These are phyloP conservation scores for Hyphopichia fennica DNA, from an alignment of 1,139 yeast genomes.

Conservation along the genomic window DNA sequence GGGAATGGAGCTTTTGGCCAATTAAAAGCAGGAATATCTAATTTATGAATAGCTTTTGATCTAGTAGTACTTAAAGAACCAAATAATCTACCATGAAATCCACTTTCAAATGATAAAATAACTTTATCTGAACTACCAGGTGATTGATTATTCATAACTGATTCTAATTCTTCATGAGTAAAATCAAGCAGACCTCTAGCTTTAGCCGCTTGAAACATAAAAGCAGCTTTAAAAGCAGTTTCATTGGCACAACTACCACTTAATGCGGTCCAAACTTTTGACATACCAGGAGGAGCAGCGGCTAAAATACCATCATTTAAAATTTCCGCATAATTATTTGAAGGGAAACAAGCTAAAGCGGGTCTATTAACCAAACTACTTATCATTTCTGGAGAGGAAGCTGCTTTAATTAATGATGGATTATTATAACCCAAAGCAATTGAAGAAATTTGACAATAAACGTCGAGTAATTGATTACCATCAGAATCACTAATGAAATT, in stretches of 20 bases:
- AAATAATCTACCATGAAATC: constrained; percentile 75
- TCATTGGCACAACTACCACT: constrained; percentile 79
- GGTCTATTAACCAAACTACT: constrained; percentile 71
- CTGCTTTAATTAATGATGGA: constrained; percentile 63
- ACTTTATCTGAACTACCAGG: constrained; percentile 74
- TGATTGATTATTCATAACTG: constrained; percentile 63
- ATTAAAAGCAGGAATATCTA: constrained; percentile 73
- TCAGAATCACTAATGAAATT: constrained; percentile 73
- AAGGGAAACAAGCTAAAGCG: constrained; percentile 74
- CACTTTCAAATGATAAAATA: constrained; percentile 66
- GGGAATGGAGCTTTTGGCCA: constrained; percentile 84
- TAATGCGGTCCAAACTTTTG: constrained; percentile 66
- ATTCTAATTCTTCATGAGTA: constrained; percentile 52
- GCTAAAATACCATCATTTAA: constrained; percentile 57
- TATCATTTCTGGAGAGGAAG: constrained; percentile 65
- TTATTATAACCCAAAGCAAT: constrained; percentile 76
- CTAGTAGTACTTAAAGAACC: constrained; percentile 74
- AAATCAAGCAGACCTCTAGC: constrained; percentile 57
- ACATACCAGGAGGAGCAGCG: constrained; percentile 71
- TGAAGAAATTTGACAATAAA: constrained; percentile 73
- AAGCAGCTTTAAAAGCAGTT: constrained; percentile 76
- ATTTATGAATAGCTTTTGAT: constrained; percentile 72
- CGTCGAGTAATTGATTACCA: constrained; percentile 63
- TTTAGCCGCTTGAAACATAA: constrained; percentile 66
- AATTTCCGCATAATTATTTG: constrained; percentile 50